These are phyloP conservation scores for Linum usitatissimum DNA, from an alignment of 345 rosid species.

Conservation along the genomic window DNA sequence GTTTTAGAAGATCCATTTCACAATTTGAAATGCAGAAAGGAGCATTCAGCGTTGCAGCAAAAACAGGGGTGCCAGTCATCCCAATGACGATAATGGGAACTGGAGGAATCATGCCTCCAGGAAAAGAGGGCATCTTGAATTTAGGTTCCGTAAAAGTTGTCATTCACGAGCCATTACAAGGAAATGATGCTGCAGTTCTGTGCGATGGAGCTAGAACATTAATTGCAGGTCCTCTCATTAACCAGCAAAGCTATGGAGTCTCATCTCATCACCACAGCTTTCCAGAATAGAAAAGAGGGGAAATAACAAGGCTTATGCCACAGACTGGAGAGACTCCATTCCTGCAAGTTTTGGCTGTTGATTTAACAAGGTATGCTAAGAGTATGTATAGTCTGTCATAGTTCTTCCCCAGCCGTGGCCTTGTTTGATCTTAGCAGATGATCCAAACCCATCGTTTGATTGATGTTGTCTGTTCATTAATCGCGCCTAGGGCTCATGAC, in stretches of 20 bases:
- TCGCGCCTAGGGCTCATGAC: too few species aligned
- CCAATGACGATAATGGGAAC: constrained; percentile 84
- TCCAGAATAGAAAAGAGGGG: background rate
- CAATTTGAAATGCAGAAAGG: constrained; percentile 54
- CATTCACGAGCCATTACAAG: constrained; percentile 63
- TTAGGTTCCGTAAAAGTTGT: constrained; percentile 54
- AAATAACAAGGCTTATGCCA: background rate
- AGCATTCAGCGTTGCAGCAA: constrained; percentile 79
- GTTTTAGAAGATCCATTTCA: too few species aligned
- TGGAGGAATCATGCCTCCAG: constrained; percentile 88
- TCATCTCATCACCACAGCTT: background rate
- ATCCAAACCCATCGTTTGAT: background rate
- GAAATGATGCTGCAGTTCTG: constrained; percentile 46
- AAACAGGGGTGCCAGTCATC: constrained; percentile 67
- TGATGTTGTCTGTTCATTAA: background rate
- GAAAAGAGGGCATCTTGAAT: constrained; percentile 64
- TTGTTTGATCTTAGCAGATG: background rate
- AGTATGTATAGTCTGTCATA: background rate
- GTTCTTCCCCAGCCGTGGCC: background rate
- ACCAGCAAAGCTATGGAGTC: background rate
- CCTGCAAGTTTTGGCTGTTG: background rate
- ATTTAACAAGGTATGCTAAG: background rate
- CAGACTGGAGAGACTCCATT: background rate
- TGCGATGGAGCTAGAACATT: constrained; percentile 55
- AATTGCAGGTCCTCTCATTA: constrained; percentile 37